Conservation (phyloP, 352 stramenopile genomes). For the Saprolegnia diclina region DNA sequence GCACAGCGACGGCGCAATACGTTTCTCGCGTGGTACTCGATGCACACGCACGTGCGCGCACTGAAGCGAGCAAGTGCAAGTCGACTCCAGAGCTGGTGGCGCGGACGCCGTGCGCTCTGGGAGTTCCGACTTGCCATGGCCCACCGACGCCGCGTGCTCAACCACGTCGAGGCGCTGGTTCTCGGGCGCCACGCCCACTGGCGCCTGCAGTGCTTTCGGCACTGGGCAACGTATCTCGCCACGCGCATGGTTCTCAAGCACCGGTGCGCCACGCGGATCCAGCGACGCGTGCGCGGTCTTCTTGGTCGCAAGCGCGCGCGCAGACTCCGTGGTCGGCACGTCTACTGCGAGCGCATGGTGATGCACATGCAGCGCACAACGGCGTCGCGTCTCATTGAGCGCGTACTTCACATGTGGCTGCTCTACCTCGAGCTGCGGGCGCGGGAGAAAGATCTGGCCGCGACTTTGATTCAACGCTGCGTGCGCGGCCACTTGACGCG, state of each 20-base stretch:
- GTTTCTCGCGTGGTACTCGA: background rate
- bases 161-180: background rate
- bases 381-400: background rate
- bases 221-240: background rate
- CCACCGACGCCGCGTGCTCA: background rate
- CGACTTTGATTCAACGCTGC: background rate
- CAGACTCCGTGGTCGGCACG: conserved; percentile 33
- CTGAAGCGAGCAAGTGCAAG: background rate
- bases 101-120: background rate
- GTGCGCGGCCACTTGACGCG: background rate
- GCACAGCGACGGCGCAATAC: background rate
- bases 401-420: background rate
- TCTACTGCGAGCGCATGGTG: conserved; percentile 20
- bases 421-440: background rate
- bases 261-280: conserved; percentile 32
- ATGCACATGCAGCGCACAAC: too few species aligned
- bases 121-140: background rate
- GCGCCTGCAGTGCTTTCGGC: background rate
- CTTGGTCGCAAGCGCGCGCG: conserved; percentile 34
- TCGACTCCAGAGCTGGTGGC: conserved; percentile 5
- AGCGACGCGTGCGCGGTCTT: conserved; percentile 47
- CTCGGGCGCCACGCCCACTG: background rate
- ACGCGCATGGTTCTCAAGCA: background rate
- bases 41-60: background rate
- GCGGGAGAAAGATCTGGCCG: background rate